Evolutionary conservation across 2,329 filamentous ascomycete species (phyloP), one percentile per base, ranked within the genome.

Genomic region (Xylariomycetidae sp.): DNA sequence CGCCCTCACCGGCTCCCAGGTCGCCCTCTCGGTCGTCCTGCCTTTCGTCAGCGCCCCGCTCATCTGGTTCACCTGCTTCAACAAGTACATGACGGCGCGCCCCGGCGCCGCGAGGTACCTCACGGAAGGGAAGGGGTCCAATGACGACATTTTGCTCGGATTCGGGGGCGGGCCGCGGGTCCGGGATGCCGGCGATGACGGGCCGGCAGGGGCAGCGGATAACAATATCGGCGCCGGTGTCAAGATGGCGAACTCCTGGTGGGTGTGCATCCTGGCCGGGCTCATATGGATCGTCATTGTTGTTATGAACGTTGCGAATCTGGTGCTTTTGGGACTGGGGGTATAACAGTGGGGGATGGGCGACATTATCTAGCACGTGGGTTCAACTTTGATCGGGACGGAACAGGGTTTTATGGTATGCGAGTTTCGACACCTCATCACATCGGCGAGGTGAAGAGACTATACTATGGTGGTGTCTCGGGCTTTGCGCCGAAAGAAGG

Each of bases 21-120:
- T 94, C 6, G 83, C 77, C 0, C 67, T 94, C 11, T 87, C 81
- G 48, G 73, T 89, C 9, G 84, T 88, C 10, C 57, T 94, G 32
- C 88, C 88, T 0, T 89, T 94, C 53, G 77, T 90, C n/a, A 80
- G 77, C 1, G 85, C 86, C 1, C 88, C 88, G 2, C 64, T 94
- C 19, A 82, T 94, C 36, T 94, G 85, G 62, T 94, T 94, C 50
- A 94, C 88, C 0, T 86, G 83, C 48, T 72, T 82, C 27, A 75
- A 79, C 45, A 78, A 78, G 51, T 92, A 83, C 60, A 94, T 94
- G 88, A 85, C 77, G 7, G 82, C 86, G 5, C 57, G 61, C 36
- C 61, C 69, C 2, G 69, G 70, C 20, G 54, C 57, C 16, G 59
- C 63, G 6, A 49, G 59, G 9, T 58, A 57, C 33, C 47, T 53